Base-by-base conservation (phyloP, 1,284 basidiomycete genomes). In the Marasmius oreades region DNA sequence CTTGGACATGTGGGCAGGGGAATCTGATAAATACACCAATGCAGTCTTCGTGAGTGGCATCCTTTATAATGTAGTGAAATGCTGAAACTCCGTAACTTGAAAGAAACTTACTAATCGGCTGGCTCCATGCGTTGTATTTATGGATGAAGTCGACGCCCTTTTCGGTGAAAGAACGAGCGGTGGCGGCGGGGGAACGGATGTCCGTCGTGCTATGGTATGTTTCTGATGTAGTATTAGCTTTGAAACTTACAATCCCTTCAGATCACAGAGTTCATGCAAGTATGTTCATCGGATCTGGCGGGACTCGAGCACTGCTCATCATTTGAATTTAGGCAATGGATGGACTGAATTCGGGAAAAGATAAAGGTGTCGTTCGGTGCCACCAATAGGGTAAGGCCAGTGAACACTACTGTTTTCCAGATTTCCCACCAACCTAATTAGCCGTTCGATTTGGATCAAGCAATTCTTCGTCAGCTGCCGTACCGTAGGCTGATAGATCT, bases 301-400 rank as follows among this genome's bases (percentile, higher is more conserved):
- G n/a, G n/a, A n/a, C n/a, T n/a, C n/a, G n/a, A n/a, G n/a, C n/a
- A n/a, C n/a, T n/a, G n/a, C n/a, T 31, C 28, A 31, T 31, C 10
- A 31, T 10, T 10, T 31, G 10, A 5, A 10, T 31, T 5, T 31
- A 31, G 28, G 24, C 36, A 55, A 47, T 23, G 37, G 34, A 50
- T 55, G 54, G 54, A 55, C n/a, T 45, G 54, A 18, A 26, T 55
- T 3, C n/a, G 2, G 46, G 36, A n/a, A 28, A 20, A 20, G 26
- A 54, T 23, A 39, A 36, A 22, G 51, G 55, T 31, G 18, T 55
- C 54, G 37, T 55, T 55, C n/a, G 54, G 54, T 5, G 54, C 54
- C n/a, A 55, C 54, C 11, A 55, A 55, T 37, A 45, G 44, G 44
- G 44, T 45, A 22, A 2, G 44, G 4, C 14, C 10, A 14, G 14